These are phyloP conservation scores for Penicillium flavigenum DNA, from an alignment of 495 filamentous ascomycete species.

Conservation along the genomic window DNA sequence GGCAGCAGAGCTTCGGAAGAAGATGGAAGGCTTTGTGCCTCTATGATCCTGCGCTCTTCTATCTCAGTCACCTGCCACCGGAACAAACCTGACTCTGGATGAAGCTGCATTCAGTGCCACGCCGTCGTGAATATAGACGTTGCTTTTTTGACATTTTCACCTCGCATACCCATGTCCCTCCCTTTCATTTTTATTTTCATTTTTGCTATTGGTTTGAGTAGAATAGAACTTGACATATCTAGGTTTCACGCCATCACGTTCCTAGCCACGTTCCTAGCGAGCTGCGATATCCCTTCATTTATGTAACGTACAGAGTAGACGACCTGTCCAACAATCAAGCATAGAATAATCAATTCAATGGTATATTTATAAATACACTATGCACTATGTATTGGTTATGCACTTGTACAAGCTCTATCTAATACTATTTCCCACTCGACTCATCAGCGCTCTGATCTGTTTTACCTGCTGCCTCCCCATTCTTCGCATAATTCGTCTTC, in stretches of 20 bases:
- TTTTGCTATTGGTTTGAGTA: background rate
- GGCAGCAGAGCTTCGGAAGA: slow-evolving; percentile 44
- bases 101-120: background rate
- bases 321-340: background rate
- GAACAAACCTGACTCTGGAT: background rate
- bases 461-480: slow-evolving; percentile 1
- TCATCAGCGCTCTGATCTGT: background rate
- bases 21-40: slow-evolving; percentile 42
- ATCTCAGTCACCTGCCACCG: background rate
- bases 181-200: background rate
- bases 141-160: background rate
- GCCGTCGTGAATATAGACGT: background rate
- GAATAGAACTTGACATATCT: background rate
- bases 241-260: background rate
- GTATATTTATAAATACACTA: background rate
- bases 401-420: background rate
- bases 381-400: slow-evolving; percentile 2
- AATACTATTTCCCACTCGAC: background rate
- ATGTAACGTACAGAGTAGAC: background rate
- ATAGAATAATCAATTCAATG: background rate
- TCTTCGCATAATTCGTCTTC: slow-evolving; percentile 29
- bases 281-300: slow-evolving; percentile 1
- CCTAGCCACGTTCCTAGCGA: no score
- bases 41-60: slow-evolving; percentile 17
- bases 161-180: background rate